A percentile compares a stretch with the other conserved stretches of the same genome.
phyloP scores from a whole-genome alignment of 306 rosid species.

The Mucuna pruriens region DNA sequence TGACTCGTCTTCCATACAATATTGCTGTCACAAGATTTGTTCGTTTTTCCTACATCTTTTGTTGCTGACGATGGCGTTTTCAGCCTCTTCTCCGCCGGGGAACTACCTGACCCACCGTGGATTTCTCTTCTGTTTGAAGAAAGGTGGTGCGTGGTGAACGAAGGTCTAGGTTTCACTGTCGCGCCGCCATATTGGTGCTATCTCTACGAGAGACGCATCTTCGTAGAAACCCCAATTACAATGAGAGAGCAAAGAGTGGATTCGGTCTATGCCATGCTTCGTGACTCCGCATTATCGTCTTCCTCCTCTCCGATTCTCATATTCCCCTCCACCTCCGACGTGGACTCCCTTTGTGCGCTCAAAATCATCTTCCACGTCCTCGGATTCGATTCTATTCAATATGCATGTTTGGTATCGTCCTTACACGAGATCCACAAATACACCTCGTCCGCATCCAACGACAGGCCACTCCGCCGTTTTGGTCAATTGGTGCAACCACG shows the following conservation, averaged over 20 bases:
- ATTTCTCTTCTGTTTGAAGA: too few species aligned
- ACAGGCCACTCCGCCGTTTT: constrained; percentile 56
- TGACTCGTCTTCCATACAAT: too few species aligned
- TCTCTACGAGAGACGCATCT: too few species aligned
- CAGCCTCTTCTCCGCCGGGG: too few species aligned
- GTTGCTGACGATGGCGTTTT: too few species aligned
- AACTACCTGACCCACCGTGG: too few species aligned
- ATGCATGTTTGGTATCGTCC: constrained; percentile 83
- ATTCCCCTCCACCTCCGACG: constrained; percentile 94
- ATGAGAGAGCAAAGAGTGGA: constrained; percentile 78
- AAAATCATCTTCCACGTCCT: constrained; percentile 78
- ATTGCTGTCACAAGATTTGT: too few species aligned
- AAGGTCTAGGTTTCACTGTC: too few species aligned
- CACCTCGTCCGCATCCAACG: constrained; percentile 38
- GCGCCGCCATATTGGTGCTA: too few species aligned
- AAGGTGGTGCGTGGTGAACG: too few species aligned
- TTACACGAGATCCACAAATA: constrained; percentile 78
- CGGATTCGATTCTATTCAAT: constrained; percentile 77
- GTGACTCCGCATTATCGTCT: constrained; percentile 56
- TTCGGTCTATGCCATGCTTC: constrained; percentile 71
- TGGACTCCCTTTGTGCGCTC: constrained; percentile 82
- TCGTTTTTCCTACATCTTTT: too few species aligned
- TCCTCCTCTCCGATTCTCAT: constrained; percentile 71
- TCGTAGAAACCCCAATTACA: constrained; percentile 26
- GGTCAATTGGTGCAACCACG: constrained; percentile 89